A percentile compares a stretch with the other conserved stretches of the same genome.
Evolutionary conservation across 1,284 basidiomycete species (phyloP).

Genomic region (Meripilus lineatus): DNA sequence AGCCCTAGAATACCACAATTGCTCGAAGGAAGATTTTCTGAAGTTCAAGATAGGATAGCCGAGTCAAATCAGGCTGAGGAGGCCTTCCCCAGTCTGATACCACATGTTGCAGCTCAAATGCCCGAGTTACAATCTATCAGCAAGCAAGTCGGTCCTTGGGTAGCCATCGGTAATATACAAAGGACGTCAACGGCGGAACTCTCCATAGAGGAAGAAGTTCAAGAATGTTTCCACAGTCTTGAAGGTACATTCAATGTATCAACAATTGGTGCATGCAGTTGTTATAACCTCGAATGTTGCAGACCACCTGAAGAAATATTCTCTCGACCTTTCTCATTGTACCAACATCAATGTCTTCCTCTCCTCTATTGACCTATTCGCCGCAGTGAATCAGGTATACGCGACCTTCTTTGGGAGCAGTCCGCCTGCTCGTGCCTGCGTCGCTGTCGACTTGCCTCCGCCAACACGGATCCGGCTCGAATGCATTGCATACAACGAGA

Average conservation of each 20-base stretch:
- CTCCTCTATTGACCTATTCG: slow-evolving; percentile 76
- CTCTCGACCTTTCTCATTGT: slow-evolving; percentile 56
- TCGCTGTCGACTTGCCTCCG: slow-evolving; percentile 68
- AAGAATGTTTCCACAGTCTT: slow-evolving; percentile 52
- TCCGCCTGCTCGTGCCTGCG: slow-evolving; percentile 91
- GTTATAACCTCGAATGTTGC: slow-evolving; percentile 6
- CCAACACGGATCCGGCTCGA: slow-evolving; percentile 67
- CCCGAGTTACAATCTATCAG: neutral
- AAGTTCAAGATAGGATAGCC: slow-evolving; percentile 21
- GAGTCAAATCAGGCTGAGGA: too few species aligned
- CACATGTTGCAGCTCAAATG: neutral
- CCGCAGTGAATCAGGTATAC: slow-evolving; percentile 76
- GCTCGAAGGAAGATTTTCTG: slow-evolving; percentile 40
- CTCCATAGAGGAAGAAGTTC: slow-evolving; percentile 53
- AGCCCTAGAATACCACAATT: slow-evolving; percentile 45
- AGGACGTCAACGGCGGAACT: slow-evolving; percentile 12
- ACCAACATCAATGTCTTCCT: slow-evolving; percentile 84
- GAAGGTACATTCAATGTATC: slow-evolving; percentile 38
- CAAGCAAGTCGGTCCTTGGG: slow-evolving; percentile 35
- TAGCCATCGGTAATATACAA: slow-evolving; percentile 54
- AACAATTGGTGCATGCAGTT: neutral
- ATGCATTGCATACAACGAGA: slow-evolving; percentile 60
- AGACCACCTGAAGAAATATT: slow-evolving; percentile 46
- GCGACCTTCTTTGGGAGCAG: slow-evolving; percentile 81
- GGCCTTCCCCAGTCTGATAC: neutral